A percentile compares a stretch with the other conserved stretches of the same genome.
Evolutionary conservation across 352 stramenopile species (phyloP).

Genomic region (Globisporangium emineosum): DNA sequence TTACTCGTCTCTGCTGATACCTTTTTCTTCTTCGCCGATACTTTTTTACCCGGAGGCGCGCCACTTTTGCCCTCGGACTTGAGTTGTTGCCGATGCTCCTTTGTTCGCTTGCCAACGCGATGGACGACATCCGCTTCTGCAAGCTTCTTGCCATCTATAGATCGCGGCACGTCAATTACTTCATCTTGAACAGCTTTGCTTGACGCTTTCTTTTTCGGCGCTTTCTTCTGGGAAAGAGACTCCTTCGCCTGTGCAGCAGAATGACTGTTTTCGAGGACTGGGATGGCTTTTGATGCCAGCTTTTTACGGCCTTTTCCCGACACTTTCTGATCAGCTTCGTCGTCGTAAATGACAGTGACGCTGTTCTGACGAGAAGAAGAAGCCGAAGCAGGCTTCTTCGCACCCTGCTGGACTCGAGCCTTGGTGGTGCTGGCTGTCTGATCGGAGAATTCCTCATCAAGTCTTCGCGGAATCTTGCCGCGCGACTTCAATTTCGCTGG

Average conservation of each 20-base stretch:
- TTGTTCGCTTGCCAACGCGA: conserved; percentile 10
- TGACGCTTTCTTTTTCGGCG: conserved; percentile 2
- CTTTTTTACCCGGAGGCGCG: background rate
- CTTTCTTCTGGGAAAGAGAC: conserved; percentile 11
- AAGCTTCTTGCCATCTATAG: background rate
- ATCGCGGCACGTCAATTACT: background rate
- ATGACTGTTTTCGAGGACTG: background rate
- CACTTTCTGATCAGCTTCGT: conserved; percentile 3
- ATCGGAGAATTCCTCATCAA: background rate
- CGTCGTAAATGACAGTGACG: background rate
- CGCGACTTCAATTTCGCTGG: conserved; percentile 7
- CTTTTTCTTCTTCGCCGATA: conserved; percentile 13
- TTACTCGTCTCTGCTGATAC: background rate
- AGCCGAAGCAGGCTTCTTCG: background rate
- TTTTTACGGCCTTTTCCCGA: conserved; percentile 10
- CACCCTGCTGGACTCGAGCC: background rate
- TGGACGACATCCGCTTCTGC: conserved; percentile 1
- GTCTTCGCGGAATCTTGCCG: background rate
- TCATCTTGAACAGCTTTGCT: conserved; percentile 4
- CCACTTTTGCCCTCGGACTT: background rate
- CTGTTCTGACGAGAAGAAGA: background rate
- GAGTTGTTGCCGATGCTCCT: background rate
- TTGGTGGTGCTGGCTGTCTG: background rate
- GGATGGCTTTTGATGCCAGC: conserved; percentile 10
- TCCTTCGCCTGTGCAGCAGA: background rate